Evolutionary conservation across 2,329 filamentous ascomycete genomes (phyloP).

Genomic region (Arthrinium puccinioides): DNA sequence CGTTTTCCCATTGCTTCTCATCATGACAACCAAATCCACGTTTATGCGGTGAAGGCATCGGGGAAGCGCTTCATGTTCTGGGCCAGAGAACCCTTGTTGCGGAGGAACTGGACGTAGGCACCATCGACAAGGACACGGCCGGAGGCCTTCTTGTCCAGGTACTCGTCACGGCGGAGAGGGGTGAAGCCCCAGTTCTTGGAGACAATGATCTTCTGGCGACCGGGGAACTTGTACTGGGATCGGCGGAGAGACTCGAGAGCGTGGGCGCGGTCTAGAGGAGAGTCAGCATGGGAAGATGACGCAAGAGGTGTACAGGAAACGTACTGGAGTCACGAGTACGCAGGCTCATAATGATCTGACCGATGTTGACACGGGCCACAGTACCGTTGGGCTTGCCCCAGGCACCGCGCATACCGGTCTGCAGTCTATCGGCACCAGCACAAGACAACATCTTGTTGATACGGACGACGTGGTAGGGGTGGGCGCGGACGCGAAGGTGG

Average conservation of each 20-base stretch:
- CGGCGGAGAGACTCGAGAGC: slow-evolving; percentile 98
- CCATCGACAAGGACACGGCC: slow-evolving; percentile 94
- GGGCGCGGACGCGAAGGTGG: slow-evolving; percentile 75
- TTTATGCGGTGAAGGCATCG: slow-evolving; percentile 67
- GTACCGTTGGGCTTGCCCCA: slow-evolving; percentile 99
- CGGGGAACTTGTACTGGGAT: slow-evolving; percentile 99
- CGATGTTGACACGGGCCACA: slow-evolving; percentile 99
- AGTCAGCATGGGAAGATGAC: slow-evolving; percentile 16
- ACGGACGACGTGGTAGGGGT: slow-evolving; percentile 99
- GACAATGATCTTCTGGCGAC: slow-evolving; percentile 99
- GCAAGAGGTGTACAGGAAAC: slow-evolving; percentile 24
- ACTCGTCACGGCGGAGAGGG: slow-evolving; percentile 93
- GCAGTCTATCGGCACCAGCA: slow-evolving; percentile 99
- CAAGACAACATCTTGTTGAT: slow-evolving; percentile 99
- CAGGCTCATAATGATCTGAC: slow-evolving; percentile 96
- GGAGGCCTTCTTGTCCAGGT: slow-evolving; percentile 88
- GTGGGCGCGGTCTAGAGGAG: slow-evolving; percentile 64
- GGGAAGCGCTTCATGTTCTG: slow-evolving; percentile 94
- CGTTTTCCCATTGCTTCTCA: slow-evolving; percentile 9
- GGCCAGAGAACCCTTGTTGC: slow-evolving; percentile 80
- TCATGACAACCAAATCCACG: slow-evolving; percentile 8
- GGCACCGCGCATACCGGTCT: slow-evolving; percentile 99
- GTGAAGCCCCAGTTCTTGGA: slow-evolving; percentile 99
- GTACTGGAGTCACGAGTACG: slow-evolving; percentile 89
- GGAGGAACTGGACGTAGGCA: slow-evolving; percentile 99